These are phyloP conservation scores for Ceratobasidium sp. DNA, from an alignment of 1,284 basidiomycete genomes.

Conservation along the genomic window DNA sequence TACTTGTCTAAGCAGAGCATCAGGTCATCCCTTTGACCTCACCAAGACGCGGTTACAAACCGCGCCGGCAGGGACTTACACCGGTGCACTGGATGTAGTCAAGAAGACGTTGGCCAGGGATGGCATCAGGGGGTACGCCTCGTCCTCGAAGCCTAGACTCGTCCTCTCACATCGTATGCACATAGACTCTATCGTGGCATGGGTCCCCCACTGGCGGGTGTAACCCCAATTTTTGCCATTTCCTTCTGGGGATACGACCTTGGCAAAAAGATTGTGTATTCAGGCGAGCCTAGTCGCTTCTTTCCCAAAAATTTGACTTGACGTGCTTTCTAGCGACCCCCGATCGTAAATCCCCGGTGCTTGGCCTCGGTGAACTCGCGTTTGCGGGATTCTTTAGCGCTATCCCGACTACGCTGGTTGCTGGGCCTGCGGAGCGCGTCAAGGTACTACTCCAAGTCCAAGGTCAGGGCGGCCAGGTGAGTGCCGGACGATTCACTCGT, in stretches of 20 bases:
- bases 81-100: constrained; percentile 93
- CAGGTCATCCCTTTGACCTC: constrained; percentile 97
- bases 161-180: neutral
- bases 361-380: constrained; percentile 89
- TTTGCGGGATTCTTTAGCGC: constrained; percentile 96
- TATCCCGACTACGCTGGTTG: constrained; percentile 91
- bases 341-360: constrained; percentile 70
- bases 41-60: constrained; percentile 98
- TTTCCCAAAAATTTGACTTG: neutral
- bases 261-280: constrained; percentile 89
- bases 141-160: constrained; percentile 4
- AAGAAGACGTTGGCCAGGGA: constrained; percentile 90
- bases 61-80: constrained; percentile 90
- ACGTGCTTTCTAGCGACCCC: constrained; percentile 65
- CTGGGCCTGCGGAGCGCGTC: constrained; percentile 96
- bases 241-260: constrained; percentile 99
- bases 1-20: constrained; percentile 6
- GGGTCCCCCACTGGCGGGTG: constrained; percentile 94
- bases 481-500: constrained; percentile 1
- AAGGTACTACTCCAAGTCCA: constrained; percentile 93
- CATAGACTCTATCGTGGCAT: constrained; percentile 94
- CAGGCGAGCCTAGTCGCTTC: constrained; percentile 51
- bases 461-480: constrained; percentile 41
- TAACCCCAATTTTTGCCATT: constrained; percentile 98
- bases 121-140: constrained; percentile 84